Percentiles rank a stretch among this genome's conserved stretches.
These are phyloP conservation scores for Yamadazyma aaseri DNA, from an alignment of 1,139 yeast species.

Conservation along the genomic window DNA sequence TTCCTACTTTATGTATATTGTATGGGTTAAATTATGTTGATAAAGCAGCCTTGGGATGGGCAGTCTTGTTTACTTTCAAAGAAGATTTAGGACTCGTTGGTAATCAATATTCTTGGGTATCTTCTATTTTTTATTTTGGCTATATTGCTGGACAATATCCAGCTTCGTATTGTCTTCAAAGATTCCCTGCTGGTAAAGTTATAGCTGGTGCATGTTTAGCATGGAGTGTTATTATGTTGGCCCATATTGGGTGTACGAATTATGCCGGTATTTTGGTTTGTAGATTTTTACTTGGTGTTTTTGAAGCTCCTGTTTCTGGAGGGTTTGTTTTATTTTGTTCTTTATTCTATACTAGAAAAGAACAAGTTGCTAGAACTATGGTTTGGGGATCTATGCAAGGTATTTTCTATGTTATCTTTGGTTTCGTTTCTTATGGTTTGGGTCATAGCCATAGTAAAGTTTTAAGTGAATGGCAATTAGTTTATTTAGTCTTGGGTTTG, in stretches of 20 bases:
- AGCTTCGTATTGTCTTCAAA: slow-evolving; percentile 48
- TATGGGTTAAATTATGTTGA: slow-evolving; percentile 28
- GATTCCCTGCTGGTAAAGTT: slow-evolving; percentile 52
- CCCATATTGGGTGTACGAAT: slow-evolving; percentile 41
- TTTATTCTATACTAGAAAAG: slow-evolving; percentile 22
- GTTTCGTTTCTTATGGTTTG: slow-evolving; percentile 29
- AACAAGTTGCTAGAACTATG: slow-evolving; percentile 34
- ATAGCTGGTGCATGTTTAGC: slow-evolving; percentile 40
- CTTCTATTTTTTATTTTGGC: slow-evolving; percentile 59
- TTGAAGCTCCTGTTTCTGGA: slow-evolving; percentile 36
- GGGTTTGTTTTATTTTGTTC: slow-evolving; percentile 24
- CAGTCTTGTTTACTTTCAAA: slow-evolving; percentile 21
- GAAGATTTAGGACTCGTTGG: slow-evolving; percentile 22
- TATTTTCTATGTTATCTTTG: slow-evolving; percentile 29
- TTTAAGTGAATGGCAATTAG: slow-evolving; percentile 23
- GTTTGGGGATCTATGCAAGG: slow-evolving; percentile 28
- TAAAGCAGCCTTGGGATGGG: slow-evolving; percentile 44
- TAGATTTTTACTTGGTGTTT: slow-evolving; percentile 43
- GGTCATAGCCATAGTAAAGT: slow-evolving; percentile 26
- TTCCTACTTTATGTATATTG: slow-evolving; percentile 16
- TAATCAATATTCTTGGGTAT: slow-evolving; percentile 41
- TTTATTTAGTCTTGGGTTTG: slow-evolving; percentile 47
- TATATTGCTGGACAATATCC: slow-evolving; percentile 54
- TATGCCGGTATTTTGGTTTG: slow-evolving; percentile 51
- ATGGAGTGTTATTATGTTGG: slow-evolving; percentile 52